Conservation (phyloP, 2,329 filamentous ascomycete genomes). For the Knufia petricola region DNA sequence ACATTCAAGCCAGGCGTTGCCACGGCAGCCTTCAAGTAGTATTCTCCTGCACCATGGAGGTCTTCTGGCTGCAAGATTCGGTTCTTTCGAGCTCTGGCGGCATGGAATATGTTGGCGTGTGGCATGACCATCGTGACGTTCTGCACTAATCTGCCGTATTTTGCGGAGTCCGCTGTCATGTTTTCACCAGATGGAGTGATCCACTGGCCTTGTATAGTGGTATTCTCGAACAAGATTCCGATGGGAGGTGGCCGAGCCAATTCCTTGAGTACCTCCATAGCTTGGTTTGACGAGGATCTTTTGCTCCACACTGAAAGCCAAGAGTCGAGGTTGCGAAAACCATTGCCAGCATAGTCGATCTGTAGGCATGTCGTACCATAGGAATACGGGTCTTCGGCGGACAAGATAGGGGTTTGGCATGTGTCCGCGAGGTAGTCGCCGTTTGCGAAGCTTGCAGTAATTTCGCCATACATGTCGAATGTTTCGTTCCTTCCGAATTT, state of each 20-base stretch:
- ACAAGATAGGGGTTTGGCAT: slow-evolving; percentile 54
- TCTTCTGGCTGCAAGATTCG: slow-evolving; percentile 60
- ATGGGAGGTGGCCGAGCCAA: slow-evolving; percentile 48
- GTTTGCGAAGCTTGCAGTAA: slow-evolving; percentile 57
- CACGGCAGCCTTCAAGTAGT: slow-evolving; percentile 57
- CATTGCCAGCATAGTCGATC: slow-evolving; percentile 58
- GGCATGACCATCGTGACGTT: slow-evolving; percentile 72
- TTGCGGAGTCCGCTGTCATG: slow-evolving; percentile 41
- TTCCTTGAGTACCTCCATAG: slow-evolving; percentile 22
- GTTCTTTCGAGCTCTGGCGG: slow-evolving; percentile 53
- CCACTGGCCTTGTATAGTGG: slow-evolving; percentile 61
- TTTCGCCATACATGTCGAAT: slow-evolving; percentile 44
- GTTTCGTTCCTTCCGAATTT: slow-evolving; percentile 47
- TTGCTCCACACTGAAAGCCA: slow-evolving; percentile 50
- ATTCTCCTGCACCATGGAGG: slow-evolving; percentile 54
- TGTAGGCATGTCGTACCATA: slow-evolving; percentile 53
- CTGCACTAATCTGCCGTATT: slow-evolving; percentile 53
- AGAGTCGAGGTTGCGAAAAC: slow-evolving; percentile 58
- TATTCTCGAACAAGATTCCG: slow-evolving; percentile 61
- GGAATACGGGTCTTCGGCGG: slow-evolving; percentile 30
- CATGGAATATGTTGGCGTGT: slow-evolving; percentile 58
- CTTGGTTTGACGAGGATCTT: slow-evolving; percentile 37
- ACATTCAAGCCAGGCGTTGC: slow-evolving; percentile 63
- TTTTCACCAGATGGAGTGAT: slow-evolving; percentile 46
- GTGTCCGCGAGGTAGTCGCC: slow-evolving; percentile 42